phyloP scores from a whole-genome alignment of 1,139 yeast species.

The Blastobotrys illinoisensis region DNA sequence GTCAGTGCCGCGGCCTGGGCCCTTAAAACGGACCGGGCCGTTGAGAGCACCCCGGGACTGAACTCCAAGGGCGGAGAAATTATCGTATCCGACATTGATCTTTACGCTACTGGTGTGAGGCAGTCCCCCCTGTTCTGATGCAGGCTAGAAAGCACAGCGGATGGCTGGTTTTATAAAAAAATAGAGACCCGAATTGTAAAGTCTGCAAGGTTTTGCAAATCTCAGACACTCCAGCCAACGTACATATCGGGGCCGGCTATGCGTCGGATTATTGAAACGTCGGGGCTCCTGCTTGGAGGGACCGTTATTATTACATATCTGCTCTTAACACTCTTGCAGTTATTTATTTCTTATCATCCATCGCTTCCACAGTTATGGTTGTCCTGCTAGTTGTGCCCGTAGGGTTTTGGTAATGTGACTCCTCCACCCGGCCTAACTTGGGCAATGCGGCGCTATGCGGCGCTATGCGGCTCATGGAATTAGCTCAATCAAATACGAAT shows the following conservation, averaged over 20 bases:
- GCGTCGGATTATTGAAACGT: not conserved
- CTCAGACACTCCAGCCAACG: not conserved
- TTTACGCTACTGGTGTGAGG: not conserved
- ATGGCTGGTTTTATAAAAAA: not conserved
- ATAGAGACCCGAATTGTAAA: not conserved
- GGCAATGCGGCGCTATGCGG: too few species aligned
- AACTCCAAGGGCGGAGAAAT: constrained; percentile 11
- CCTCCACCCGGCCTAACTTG: too few species aligned
- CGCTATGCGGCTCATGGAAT: too few species aligned
- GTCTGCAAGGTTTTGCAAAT: not conserved
- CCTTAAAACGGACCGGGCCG: constrained; percentile 36
- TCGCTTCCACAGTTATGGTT: too few species aligned
- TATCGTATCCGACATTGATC: not conserved
- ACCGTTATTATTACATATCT: too few species aligned
- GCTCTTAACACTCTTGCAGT: too few species aligned
- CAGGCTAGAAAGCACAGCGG: not conserved
- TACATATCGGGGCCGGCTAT: not conserved
- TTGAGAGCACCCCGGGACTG: constrained; percentile 25
- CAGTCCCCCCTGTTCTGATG: not conserved
- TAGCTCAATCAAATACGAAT: too few species aligned
- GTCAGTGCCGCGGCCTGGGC: constrained; percentile 44
- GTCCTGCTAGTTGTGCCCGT: too few species aligned
- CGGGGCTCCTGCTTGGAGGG: too few species aligned
- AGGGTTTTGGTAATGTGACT: too few species aligned
- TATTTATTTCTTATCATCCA: too few species aligned